Evolutionary conservation across 2,329 filamentous ascomycete genomes (phyloP), one percentile per base, ranked within the genome.

Genomic region (Chaetothyriales sp.): DNA sequence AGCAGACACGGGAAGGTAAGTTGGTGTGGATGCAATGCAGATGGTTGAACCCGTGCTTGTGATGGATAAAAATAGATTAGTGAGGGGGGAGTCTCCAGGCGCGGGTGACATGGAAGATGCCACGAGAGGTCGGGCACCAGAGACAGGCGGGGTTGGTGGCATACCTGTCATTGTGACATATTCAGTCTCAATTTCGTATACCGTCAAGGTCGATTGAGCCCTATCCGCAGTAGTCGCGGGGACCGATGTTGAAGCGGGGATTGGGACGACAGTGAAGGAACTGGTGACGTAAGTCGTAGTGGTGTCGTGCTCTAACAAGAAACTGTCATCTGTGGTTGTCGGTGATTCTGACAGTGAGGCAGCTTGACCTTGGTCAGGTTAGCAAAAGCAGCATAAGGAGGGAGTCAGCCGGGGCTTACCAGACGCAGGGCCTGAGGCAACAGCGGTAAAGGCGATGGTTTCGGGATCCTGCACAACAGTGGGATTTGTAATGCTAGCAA

Each of bases 401-500:
- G 19, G 15, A 18, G 25, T 6, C 5, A 9, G 15, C 22, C 25
- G 18, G 6, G 46, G 9, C 46, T 47, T 47, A 47, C 46, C 28
- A 18, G 46, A 47, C 33, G 20, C 46, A 46, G 44, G 22, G 22
- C 46, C 46, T 13, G 18, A 22, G 46, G 18, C 29, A 18, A 33
- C 46, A 47, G 46, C 59, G 51, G 54, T 53, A 47, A 61, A 54
- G n/a, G 49, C 40, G 22, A 54, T 54, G 4, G 33, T 40, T 40
- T 51, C 20, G 7, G 47, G 47, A 37, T 47, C 28, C 9, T 28
- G 43, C 9, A 54, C 59, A 37, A 58, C 59, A 44, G 56, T 60
- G 18, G 58, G 57, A 44, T 61, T 60, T 51, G 55, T 52, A 46
- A 71, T 58, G 20, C 68, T 59, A n/a, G 59, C 57, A 48, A 72